These are phyloP conservation scores for Colletotrichum noveboracense DNA, from an alignment of 2,329 filamentous ascomycete genomes.

Conservation along the genomic window DNA sequence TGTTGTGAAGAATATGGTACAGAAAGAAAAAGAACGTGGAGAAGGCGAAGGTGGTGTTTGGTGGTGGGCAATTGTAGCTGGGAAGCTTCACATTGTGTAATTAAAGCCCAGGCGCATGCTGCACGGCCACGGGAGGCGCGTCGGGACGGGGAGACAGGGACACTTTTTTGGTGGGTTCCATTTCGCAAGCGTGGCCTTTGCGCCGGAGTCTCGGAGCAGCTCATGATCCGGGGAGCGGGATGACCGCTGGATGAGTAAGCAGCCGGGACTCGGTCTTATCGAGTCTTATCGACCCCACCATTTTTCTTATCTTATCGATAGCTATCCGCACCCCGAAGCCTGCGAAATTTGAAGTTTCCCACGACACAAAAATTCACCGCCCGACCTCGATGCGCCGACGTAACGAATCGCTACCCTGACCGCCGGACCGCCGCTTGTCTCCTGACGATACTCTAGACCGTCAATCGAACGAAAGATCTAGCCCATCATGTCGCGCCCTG, in stretches of 20 bases:
- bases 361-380: slow-evolving; percentile 19
- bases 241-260: not conserved
- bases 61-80: not conserved
- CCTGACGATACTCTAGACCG: fast-evolving
- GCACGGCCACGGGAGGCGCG: not conserved
- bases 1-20: not conserved
- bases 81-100: not conserved
- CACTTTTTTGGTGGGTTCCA: not conserved
- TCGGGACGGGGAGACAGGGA: not conserved
- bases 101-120: slow-evolving; percentile 1
- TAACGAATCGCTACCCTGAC: not conserved
- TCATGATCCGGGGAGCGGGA: not conserved
- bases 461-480: not conserved
- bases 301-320: slow-evolving; percentile 4
- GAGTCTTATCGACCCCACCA: not conserved
- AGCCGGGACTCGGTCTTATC: not conserved
- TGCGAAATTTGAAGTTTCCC: slow-evolving; percentile 19
- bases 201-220: slow-evolving; percentile 3
- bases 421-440: not conserved
- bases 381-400: slow-evolving; percentile 8
- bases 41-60: not conserved
- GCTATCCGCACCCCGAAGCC: slow-evolving; percentile 3
- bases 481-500: slow-evolving; percentile 87
- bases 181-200: slow-evolving; percentile 21
- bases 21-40: not conserved